phyloP scores from a whole-genome alignment of 2,329 filamentous ascomycete genomes.

The Venturia effusa region DNA sequence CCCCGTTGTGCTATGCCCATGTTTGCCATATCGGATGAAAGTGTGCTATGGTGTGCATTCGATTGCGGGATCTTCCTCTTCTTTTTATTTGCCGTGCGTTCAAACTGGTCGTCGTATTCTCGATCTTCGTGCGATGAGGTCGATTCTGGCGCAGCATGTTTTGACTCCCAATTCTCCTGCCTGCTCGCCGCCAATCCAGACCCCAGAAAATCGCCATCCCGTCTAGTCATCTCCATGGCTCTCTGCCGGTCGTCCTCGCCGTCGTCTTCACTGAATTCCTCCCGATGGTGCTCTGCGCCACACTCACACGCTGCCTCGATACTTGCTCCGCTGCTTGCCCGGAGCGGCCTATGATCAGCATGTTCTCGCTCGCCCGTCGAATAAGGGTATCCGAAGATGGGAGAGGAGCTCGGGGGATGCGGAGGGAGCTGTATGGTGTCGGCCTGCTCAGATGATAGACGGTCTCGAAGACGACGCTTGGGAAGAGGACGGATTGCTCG shows the following conservation, averaged over 20 bases:
- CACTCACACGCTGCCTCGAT: constrained; percentile 5
- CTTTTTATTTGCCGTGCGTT: constrained; percentile 99
- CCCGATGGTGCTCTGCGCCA: constrained; percentile 6
- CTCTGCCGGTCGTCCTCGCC: constrained; percentile 1
- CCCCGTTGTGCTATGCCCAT: constrained; percentile 36
- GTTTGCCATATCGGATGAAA: constrained; percentile 54
- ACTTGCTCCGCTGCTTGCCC: constrained; percentile 5
- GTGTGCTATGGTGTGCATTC: constrained; percentile 20
- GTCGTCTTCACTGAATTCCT: constrained; percentile 9
- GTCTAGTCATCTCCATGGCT: constrained; percentile 8
- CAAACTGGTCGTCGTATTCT: constrained; percentile 69
- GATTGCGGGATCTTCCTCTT: constrained; percentile 95
- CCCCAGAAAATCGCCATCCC: constrained; percentile 9
- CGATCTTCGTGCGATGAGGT: constrained; percentile 41
- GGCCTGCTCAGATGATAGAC: constrained; percentile 56
- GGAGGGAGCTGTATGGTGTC: constrained; percentile 72
- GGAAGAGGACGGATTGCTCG: constrained; percentile 88
- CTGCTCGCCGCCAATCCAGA: neutral
- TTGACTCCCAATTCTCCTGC: constrained; percentile 18
- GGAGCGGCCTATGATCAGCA: constrained; percentile 5
- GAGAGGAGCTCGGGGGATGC: constrained; percentile 56
- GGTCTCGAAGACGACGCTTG: constrained; percentile 76
- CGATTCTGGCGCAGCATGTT: constrained; percentile 34
- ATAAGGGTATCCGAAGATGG: constrained; percentile 64
- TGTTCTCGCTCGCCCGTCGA: neutral